Evolutionary conservation across 139 green algal genomes (phyloP).

Genomic region (Spirogloea muscicola): DNA sequence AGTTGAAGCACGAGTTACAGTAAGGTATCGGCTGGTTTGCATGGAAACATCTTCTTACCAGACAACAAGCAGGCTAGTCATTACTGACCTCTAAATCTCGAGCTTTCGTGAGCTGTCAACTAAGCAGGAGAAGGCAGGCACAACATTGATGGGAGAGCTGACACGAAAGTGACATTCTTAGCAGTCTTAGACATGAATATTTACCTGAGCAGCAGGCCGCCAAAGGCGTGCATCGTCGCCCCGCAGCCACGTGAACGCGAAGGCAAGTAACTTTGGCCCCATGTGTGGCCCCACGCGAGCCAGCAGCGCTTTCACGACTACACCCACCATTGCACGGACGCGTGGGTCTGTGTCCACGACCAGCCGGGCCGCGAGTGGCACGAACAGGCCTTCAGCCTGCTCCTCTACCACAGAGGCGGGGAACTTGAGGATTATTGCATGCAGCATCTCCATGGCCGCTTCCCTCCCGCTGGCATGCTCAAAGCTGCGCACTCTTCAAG

Average conservation of each 20-base stretch:
- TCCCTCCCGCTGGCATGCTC: slow-evolving; percentile 46
- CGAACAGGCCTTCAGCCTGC: slow-evolving; percentile 64
- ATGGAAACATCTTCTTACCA: no score
- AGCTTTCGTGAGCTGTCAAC: no score
- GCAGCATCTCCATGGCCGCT: slow-evolving; percentile 71
- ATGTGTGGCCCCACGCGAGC: slow-evolving; percentile 4
- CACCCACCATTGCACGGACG: slow-evolving; percentile 54
- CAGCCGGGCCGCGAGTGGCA: slow-evolving; percentile 77
- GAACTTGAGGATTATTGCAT: slow-evolving; percentile 76
- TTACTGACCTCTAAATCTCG: no score
- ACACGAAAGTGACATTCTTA: no score
- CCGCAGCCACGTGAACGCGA: slow-evolving; percentile 52
- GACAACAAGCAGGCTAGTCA: no score
- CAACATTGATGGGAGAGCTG: no score
- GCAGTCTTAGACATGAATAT: no score
- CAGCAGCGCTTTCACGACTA: slow-evolving; percentile 60
- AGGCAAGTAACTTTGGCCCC: slow-evolving; percentile 12
- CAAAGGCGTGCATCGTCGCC: slow-evolving; percentile 54
- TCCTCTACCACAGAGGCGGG: slow-evolving; percentile 61
- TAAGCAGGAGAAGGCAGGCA: no score
- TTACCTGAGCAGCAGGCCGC: slow-evolving; percentile 56
- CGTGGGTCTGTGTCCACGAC: slow-evolving; percentile 67
- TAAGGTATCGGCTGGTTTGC: no score
- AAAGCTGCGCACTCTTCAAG: no score
- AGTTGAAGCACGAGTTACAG: no score